Evolutionary conservation across 2,329 filamentous ascomycete genomes (phyloP), one percentile per base, ranked within the genome.

Genomic region (Nigrospora oryzae): DNA sequence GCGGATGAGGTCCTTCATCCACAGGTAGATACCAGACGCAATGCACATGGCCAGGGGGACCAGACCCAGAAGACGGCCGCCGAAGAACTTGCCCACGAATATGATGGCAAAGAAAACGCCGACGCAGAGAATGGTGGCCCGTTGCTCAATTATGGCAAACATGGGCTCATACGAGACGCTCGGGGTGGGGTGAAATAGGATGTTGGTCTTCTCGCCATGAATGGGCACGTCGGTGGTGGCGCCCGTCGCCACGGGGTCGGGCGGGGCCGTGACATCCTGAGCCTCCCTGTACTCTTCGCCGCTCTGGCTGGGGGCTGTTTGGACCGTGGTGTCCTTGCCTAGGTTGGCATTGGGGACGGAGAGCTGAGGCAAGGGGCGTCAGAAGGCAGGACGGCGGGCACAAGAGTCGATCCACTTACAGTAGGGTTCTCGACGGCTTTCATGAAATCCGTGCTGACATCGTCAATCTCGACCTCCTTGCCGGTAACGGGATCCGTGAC

Each of bases 141-240:
- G 79, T 52, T 79, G 78, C 65, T 97, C 89, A 46, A 96, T 64
- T 12, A 78, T 65, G 16, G 73, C 77, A 61, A 86, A 96, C 77
- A 89, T 95, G 5, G 90, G 89, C 63, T 95, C 88, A 59, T 89
- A 95, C 68, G 84, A 89, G 53, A 95, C 78, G 0, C 85, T 86
- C 0, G 91, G 91, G 0, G 91, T 97, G 14, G 93, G 91, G 63
- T 96, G 91, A 65, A 97, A 97, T 30, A 96, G 75, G 15, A 97
- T 83, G 50, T 95, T 96, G 4, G 93, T 97, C 75, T 93, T 96
- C 61, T 97, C 91, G 56, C 90, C 91, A 59, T 90, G 86, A 47
- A 97, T 95, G 3, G 93, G 93, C 1, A 97, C 89, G 64, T 97
- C 93, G 23, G 88, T 90, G 0, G 91, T 97, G 32, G 84, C 81